phyloP scores from a whole-genome alignment of 805 yeast genomes.

The Metschnikowia dekortorum region DNA sequence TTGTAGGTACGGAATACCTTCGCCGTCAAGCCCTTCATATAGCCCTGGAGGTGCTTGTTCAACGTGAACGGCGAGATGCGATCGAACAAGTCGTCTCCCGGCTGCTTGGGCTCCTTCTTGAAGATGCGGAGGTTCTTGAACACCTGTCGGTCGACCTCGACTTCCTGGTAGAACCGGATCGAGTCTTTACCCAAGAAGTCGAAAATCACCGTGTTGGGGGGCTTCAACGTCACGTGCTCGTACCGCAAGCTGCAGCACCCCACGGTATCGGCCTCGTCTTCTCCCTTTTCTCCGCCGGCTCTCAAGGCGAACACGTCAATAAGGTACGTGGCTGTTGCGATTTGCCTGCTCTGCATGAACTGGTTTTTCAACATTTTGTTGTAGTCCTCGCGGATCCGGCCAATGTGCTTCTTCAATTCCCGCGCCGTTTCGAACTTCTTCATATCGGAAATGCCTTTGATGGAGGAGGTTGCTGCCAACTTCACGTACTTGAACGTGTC shows the following conservation, averaged over 20 bases:
- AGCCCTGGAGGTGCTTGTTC: constrained; percentile 82
- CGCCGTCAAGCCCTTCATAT: constrained; percentile 92
- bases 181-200: constrained; percentile 97
- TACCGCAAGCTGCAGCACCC: constrained; percentile 93
- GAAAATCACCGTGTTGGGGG: constrained; percentile 81
- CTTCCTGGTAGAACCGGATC: constrained; percentile 86
- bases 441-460: constrained; percentile 87
- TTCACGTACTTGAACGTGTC: constrained; percentile 83
- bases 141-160: constrained; percentile 86
- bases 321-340: constrained; percentile 89
- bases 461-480: constrained; percentile 83
- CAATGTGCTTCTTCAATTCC: constrained; percentile 70
- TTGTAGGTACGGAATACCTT: constrained; percentile 96
- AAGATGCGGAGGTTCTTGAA: constrained; percentile 84
- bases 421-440: constrained; percentile 94
- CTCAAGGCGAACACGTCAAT: constrained; percentile 91
- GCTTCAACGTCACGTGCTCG: constrained; percentile 82
- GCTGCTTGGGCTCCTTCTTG: constrained; percentile 82
- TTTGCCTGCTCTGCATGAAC: constrained; percentile 80
- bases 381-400: constrained; percentile 71
- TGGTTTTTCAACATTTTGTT: constrained; percentile 62
- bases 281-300: constrained; percentile 97
- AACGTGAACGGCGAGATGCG: constrained; percentile 77
- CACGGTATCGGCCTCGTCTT: constrained; percentile 96
- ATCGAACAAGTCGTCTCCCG: constrained; percentile 91